phyloP scores from a whole-genome alignment of 768 basidiomycete species.

The Boletus subcaerulescens region DNA sequence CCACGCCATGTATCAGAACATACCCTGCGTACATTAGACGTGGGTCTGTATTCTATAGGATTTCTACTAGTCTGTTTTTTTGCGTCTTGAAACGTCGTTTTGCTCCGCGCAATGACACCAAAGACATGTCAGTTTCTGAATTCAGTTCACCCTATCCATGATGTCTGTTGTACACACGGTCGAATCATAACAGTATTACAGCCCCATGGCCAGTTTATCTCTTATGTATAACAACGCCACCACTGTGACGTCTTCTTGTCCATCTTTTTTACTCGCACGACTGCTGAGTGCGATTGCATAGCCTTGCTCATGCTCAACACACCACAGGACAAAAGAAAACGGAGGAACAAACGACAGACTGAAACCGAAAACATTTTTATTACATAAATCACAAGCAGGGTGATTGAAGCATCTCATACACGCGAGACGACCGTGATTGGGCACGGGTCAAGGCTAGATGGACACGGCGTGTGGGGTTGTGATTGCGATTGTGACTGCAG shows the following conservation, averaged over 20 bases:
- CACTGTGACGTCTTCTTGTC: background rate
- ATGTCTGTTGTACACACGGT: too few relatives aligned
- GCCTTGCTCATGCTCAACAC: background rate
- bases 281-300: background rate
- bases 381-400: background rate
- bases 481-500: background rate
- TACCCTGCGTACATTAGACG: too few relatives aligned
- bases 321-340: background rate
- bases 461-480: background rate
- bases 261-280: background rate
- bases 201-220: too few relatives aligned
- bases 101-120: too few relatives aligned
- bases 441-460: constrained; percentile 1
- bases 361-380: background rate
- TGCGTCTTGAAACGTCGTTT: background rate
- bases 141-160: too few relatives aligned
- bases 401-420: background rate
- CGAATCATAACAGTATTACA: too few relatives aligned
- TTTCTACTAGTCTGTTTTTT: background rate
- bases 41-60: too few relatives aligned
- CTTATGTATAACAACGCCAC: too few relatives aligned
- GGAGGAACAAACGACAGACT: too few relatives aligned
- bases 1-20: too few relatives aligned
- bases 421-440: constrained; percentile 16
- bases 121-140: too few relatives aligned